phyloP scores from a whole-genome alignment of 169 alveolate genomes.

The Eimeria necatrix region DNA sequence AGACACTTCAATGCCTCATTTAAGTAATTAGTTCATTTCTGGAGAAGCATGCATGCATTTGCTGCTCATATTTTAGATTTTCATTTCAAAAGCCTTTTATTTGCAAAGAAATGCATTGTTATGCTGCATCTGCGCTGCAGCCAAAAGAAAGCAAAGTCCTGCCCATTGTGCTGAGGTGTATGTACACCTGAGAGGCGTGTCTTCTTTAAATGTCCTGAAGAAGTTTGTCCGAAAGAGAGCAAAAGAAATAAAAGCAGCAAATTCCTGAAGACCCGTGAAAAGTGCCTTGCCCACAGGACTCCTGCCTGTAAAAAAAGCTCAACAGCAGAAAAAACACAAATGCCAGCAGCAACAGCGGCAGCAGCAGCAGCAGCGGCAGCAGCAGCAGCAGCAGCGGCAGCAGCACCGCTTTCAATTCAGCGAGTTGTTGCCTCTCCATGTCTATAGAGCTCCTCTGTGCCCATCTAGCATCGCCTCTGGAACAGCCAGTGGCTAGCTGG shows the following conservation, averaged over 20 bases:
- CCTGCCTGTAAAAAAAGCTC: background rate
- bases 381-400: too few relatives aligned
- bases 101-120: too few relatives aligned
- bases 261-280: constrained; percentile 26
- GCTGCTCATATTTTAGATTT: too few relatives aligned
- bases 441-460: background rate
- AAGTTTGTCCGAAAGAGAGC: constrained; percentile 2
- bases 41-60: too few relatives aligned
- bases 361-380: too few relatives aligned
- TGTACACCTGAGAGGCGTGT: constrained; percentile 32
- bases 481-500: background rate
- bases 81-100: too few relatives aligned
- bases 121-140: too few relatives aligned
- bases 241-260: background rate
- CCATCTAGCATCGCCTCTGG: background rate
- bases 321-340: constrained; percentile 20
- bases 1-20: too few relatives aligned
- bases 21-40: too few relatives aligned
- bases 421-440: too few relatives aligned
- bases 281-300: background rate
- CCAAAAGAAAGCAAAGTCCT: too few relatives aligned
- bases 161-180: background rate
- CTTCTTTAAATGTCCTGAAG: background rate
- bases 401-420: too few relatives aligned
- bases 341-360: background rate